Percentiles rank a stretch among this genome's conserved stretches.
Conservation (phyloP, 305 asterid species). For the Nicotiana rustica region DNA sequence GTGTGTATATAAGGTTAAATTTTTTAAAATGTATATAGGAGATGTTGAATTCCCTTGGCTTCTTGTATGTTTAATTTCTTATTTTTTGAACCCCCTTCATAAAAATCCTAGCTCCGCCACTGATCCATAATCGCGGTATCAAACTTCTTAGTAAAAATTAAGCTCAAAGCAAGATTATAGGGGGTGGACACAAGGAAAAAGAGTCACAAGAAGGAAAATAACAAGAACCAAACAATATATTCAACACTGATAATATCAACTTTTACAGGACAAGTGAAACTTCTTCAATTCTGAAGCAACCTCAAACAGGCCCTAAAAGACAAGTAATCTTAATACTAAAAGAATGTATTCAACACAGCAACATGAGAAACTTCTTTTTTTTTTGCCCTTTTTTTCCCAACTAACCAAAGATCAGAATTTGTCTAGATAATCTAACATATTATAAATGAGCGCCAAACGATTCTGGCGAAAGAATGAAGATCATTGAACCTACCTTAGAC, state of each 20-base stretch:
- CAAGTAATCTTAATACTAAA: slow-evolving; percentile 14
- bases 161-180: neutral
- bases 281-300: slow-evolving; percentile 28
- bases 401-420: neutral
- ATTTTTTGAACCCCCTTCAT: too few relatives aligned
- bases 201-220: neutral
- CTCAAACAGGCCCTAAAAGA: slow-evolving; percentile 2
- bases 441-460: neutral
- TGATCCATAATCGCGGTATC: too few relatives aligned
- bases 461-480: slow-evolving; percentile 19
- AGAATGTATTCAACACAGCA: neutral
- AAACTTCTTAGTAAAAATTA: neutral
- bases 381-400: neutral
- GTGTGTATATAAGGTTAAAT: too few relatives aligned
- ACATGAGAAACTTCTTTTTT: neutral
- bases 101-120: too few relatives aligned
- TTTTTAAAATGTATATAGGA: too few relatives aligned
- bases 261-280: neutral
- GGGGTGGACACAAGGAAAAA: neutral
- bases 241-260: slow-evolving; percentile 23
- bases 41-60: too few relatives aligned
- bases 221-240: neutral
- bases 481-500: slow-evolving; percentile 16
- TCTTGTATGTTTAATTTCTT: too few relatives aligned
- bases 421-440: neutral